Evolutionary conservation across 2,329 filamentous ascomycete species (phyloP).

Genomic region (Colletotrichum sp.): DNA sequence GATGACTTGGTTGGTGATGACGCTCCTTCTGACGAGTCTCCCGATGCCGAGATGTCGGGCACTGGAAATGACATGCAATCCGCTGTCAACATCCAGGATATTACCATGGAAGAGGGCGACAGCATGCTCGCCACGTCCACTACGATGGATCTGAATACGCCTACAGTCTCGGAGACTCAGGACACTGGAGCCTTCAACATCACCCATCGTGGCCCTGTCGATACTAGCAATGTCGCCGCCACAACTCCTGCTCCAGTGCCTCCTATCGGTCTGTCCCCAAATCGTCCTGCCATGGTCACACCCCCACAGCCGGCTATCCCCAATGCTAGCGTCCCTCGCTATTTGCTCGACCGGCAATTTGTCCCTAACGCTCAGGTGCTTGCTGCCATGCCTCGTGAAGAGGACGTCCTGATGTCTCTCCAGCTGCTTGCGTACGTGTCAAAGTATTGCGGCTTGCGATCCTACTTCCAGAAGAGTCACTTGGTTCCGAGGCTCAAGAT

Average conservation of each 20-base stretch:
- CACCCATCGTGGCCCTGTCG: slow-evolving; percentile 81
- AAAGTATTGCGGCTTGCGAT: slow-evolving; percentile 95
- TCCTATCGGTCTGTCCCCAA: slow-evolving; percentile 74
- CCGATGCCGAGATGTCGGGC: slow-evolving; percentile 78
- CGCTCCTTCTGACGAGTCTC: slow-evolving; percentile 76
- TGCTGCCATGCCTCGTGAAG: slow-evolving; percentile 92
- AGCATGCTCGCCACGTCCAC: slow-evolving; percentile 74
- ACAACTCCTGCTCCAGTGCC: slow-evolving; percentile 69
- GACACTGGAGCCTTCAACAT: slow-evolving; percentile 94
- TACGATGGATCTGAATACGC: slow-evolving; percentile 75
- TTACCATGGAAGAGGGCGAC: slow-evolving; percentile 78
- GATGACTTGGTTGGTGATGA: slow-evolving; percentile 89
- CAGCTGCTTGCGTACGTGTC: slow-evolving; percentile 97
- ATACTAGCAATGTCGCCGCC: slow-evolving; percentile 82
- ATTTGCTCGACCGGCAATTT: slow-evolving; percentile 75
- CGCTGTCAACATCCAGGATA: slow-evolving; percentile 84
- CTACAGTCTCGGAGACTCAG: slow-evolving; percentile 82
- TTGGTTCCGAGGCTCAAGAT: slow-evolving; percentile 92
- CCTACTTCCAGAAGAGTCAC: slow-evolving; percentile 95
- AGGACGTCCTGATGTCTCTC: slow-evolving; percentile 97
- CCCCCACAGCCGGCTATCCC: slow-evolving; percentile 77
- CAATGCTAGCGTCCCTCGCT: slow-evolving; percentile 75
- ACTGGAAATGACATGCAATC: slow-evolving; percentile 76
- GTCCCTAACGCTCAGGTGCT: slow-evolving; percentile 75
- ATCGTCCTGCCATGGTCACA: slow-evolving; percentile 71